Evolutionary conservation across 495 filamentous ascomycete species (phyloP).

Genomic region (Talaromyces borbonicus): DNA sequence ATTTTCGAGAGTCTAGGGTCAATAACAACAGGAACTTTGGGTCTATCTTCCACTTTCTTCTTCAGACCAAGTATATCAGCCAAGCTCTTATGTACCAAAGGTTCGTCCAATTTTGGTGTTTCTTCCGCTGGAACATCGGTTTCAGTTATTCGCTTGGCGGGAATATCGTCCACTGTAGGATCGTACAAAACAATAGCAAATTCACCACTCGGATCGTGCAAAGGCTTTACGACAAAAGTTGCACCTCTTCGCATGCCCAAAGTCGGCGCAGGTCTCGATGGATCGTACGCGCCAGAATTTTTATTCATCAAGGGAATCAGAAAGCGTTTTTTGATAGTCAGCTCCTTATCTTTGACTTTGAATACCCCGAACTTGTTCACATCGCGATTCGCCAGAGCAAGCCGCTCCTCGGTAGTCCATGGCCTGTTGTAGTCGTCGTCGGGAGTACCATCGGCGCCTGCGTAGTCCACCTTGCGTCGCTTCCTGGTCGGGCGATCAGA

Average conservation of each 20-base stretch:
- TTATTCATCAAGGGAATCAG: slow-evolving; percentile 82
- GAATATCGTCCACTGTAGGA: slow-evolving; percentile 77
- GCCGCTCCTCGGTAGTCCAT: slow-evolving; percentile 80
- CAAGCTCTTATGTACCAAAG: slow-evolving; percentile 83
- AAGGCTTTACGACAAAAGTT: slow-evolving; percentile 75
- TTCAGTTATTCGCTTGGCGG: slow-evolving; percentile 39
- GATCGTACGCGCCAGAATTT: slow-evolving; percentile 56
- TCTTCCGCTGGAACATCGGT: slow-evolving; percentile 41
- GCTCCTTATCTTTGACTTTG: slow-evolving; percentile 77
- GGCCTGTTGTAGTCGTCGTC: slow-evolving; percentile 65
- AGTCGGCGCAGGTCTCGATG: slow-evolving; percentile 70
- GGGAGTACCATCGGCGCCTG: slow-evolving; percentile 59
- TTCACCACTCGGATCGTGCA: slow-evolving; percentile 93
- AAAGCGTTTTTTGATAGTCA: slow-evolving; percentile 73
- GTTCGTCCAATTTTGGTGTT: slow-evolving; percentile 58
- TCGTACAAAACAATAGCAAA: slow-evolving; percentile 96
- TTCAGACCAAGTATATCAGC: slow-evolving; percentile 93
- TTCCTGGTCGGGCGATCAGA: slow-evolving; percentile 81
- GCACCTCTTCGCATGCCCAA: slow-evolving; percentile 78
- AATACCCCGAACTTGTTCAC: slow-evolving; percentile 86
- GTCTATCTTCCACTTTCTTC: slow-evolving; percentile 71
- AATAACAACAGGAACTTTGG: slow-evolving; percentile 93
- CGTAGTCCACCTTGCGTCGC: slow-evolving; percentile 81
- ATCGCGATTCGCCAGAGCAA: slow-evolving; percentile 79
- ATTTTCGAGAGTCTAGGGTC: slow-evolving; percentile 88